phyloP scores from a whole-genome alignment of 2,329 filamentous ascomycete species.

The Fusarium brevicatenulatum region DNA sequence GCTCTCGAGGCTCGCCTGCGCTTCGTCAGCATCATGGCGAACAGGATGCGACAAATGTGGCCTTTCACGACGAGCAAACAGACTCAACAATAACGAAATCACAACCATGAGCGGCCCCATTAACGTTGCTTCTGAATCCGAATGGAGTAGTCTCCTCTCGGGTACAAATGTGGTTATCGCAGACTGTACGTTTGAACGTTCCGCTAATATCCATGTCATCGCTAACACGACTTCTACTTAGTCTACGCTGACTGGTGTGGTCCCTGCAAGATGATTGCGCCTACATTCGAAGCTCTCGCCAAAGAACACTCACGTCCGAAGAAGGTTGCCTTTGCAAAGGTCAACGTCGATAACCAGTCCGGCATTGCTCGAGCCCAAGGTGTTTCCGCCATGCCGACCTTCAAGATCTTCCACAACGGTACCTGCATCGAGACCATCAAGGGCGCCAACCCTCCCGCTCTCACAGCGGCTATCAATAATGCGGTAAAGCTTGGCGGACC shows the following conservation, averaged over 20 bases:
- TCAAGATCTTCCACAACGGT: constrained; percentile 86
- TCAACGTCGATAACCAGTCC: constrained; percentile 87
- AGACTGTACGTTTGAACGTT: constrained; percentile 74
- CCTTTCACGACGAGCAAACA: constrained; percentile 20
- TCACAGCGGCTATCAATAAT: constrained; percentile 81
- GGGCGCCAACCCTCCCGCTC: constrained; percentile 81
- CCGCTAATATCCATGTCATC: not conserved
- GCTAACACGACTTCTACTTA: constrained; percentile 53
- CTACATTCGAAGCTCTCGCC: constrained; percentile 86
- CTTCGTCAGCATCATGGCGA: constrained; percentile 34
- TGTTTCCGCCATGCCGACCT: constrained; percentile 92
- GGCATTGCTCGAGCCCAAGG: constrained; percentile 80
- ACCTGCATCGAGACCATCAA: constrained; percentile 78
- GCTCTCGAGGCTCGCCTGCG: constrained; percentile 1
- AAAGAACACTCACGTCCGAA: constrained; percentile 81
- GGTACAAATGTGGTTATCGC: constrained; percentile 84
- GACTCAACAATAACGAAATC: constrained; percentile 18
- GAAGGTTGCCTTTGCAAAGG: constrained; percentile 88
- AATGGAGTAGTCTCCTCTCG: constrained; percentile 78
- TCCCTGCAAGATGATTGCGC: constrained; percentile 92
- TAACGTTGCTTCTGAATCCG: constrained; percentile 70
- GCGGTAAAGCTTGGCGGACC: constrained; percentile 64
- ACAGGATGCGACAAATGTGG: constrained; percentile 37
- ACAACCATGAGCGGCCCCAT: constrained; percentile 58
- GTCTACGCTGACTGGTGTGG: constrained; percentile 97